phyloP scores from a whole-genome alignment of 768 basidiomycete genomes.

The Phlebiopsis flavidoalba region DNA sequence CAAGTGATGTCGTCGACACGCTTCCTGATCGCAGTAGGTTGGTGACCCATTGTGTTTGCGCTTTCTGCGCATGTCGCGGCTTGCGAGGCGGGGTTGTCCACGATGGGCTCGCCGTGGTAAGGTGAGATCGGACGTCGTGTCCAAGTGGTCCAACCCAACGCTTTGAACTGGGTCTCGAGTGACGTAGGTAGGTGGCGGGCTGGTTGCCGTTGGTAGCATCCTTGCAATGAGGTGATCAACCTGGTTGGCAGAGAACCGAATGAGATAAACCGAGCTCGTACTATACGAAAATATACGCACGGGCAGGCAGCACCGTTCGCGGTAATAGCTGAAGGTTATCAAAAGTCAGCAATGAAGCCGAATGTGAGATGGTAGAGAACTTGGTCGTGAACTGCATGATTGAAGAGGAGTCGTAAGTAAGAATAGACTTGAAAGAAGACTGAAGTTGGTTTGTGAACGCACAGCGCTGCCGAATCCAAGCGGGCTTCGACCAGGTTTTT shows the following conservation, averaged over 20 bases:
- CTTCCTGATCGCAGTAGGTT: slow-evolving; percentile 26
- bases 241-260: background rate
- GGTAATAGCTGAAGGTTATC: background rate
- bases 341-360: background rate
- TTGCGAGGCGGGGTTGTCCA: slow-evolving; percentile 8
- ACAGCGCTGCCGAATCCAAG: background rate
- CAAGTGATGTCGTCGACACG: slow-evolving; percentile 22
- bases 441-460: background rate
- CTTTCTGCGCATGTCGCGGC: slow-evolving; percentile 13
- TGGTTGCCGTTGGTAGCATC: background rate
- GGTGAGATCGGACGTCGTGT: slow-evolving; percentile 19
- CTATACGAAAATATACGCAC: background rate
- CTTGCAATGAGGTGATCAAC: background rate
- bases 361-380: background rate
- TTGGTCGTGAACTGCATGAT: background rate
- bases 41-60: slow-evolving; percentile 23
- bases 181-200: background rate
- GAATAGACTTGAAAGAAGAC: background rate
- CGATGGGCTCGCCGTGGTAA: slow-evolving; percentile 18
- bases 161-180: background rate
- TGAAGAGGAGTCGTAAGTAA: background rate
- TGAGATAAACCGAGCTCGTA: background rate
- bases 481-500: background rate
- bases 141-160: slow-evolving; percentile 21
- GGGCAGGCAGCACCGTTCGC: background rate